A percentile compares a stretch with the other conserved stretches of the same genome.
phyloP scores from a whole-genome alignment of 805 yeast genomes.

The Candida orba region DNA sequence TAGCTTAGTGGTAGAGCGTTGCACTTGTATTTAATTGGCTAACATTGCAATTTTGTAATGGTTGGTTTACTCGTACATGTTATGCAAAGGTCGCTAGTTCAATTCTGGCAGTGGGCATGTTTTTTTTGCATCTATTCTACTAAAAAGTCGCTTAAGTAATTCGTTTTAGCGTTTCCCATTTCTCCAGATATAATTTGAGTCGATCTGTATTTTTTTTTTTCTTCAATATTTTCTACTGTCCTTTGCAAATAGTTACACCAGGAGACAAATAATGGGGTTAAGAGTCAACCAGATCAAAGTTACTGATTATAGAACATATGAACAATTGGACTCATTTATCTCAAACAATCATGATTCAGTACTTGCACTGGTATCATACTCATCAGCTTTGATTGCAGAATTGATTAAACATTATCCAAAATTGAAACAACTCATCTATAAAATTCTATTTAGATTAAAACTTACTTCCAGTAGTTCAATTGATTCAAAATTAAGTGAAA shows the following conservation, averaged over 20 bases:
- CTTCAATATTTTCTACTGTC: background rate
- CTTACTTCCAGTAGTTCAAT: background rate
- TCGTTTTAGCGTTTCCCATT: background rate
- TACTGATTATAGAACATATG: conserved; percentile 5
- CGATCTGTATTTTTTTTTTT: background rate
- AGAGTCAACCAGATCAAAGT: background rate
- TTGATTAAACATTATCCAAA: conserved; percentile 9
- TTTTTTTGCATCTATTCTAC: background rate
- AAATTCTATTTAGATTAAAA: conserved; percentile 6
- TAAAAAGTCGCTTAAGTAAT: background rate
- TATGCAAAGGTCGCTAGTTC: conserved; percentile 97
- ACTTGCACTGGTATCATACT: conserved; percentile 8
- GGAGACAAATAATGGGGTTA: background rate
- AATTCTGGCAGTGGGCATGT: conserved; percentile 77
- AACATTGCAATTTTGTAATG: too few species aligned
- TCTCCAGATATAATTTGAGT: background rate
- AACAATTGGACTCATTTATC: conserved; percentile 4
- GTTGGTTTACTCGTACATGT: too few species aligned
- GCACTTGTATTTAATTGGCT: conserved; percentile 67
- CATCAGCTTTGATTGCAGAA: conserved; percentile 9
- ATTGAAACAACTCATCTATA: conserved; percentile 1
- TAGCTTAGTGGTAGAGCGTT: conserved; percentile 99
- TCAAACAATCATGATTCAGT: conserved; percentile 8
- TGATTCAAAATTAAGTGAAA: background rate
- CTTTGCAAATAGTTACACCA: background rate